Conservation (phyloP, 2,329 filamentous ascomycete species). For the Curvularia sp. region DNA sequence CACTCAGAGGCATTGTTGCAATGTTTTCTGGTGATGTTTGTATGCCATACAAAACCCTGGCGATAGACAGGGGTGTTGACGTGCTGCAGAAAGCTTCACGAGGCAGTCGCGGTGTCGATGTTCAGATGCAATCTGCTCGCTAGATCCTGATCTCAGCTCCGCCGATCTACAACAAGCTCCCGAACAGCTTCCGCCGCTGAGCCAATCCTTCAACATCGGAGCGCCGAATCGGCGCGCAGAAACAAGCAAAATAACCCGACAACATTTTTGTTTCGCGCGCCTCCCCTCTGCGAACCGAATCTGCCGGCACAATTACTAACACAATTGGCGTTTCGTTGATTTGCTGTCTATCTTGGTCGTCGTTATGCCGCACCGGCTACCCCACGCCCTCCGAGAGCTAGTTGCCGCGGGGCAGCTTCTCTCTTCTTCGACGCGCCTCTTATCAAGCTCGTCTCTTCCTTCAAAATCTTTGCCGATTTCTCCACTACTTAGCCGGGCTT, state of each 20-base stretch:
- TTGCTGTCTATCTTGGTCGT: constrained; percentile 10
- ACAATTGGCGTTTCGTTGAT: constrained; percentile 20
- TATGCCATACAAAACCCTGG: neutral
- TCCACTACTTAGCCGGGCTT: constrained; percentile 5
- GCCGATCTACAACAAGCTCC: constrained; percentile 31
- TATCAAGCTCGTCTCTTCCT: constrained; percentile 10
- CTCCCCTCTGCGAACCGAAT: constrained; percentile 29
- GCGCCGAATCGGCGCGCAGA: constrained; percentile 36
- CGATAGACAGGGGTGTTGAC: constrained; percentile 3
- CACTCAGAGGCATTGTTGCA: constrained; percentile 28
- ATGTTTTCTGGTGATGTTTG: neutral
- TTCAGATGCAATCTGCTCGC: constrained; percentile 23
- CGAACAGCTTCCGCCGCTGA: constrained; percentile 11
- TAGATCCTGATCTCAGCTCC: constrained; percentile 11
- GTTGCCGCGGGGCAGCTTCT: constrained; percentile 20
- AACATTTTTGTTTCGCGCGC: constrained; percentile 10
- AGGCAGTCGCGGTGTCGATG: constrained; percentile 7
- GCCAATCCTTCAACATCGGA: constrained; percentile 33
- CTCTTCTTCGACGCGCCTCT: constrained; percentile 15
- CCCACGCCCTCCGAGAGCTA: constrained; percentile 33
- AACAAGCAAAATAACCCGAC: constrained; percentile 26
- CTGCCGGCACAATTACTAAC: constrained; percentile 25
- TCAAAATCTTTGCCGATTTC: constrained; percentile 6
- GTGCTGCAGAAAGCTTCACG: constrained; percentile 1
- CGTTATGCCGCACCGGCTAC: constrained; percentile 31